Evolutionary conservation across 2,329 filamentous ascomycete species (phyloP), one percentile per base, ranked within the genome.

Genomic region (Calonectria montana): DNA sequence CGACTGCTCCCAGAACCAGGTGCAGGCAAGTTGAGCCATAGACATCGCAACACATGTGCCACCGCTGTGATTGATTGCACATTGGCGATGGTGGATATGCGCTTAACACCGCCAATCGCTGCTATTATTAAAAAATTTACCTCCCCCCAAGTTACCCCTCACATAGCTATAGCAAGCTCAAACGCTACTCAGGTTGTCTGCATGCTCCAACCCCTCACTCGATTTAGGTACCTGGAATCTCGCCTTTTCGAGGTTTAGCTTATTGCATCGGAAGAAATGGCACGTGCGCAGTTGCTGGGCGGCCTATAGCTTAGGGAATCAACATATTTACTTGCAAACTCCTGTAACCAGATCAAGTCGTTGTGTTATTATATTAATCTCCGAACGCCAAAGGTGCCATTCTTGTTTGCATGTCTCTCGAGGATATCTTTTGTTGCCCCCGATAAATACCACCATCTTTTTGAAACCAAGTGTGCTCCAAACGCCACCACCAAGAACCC

Each of bases 381-480:
- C 53, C 62, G n/a, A 66, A 66, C 41, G 61, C 41, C 39, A 45
- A 15, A 45, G 16, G 41, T 65, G 27, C 35, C 63, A 66, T 43
- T 70, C 68, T 66, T 70, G 18, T 43, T 25, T 59, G 29, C 50
- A 41, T 64, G 39, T 43, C 47, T 70, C 63, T 62, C 27, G 45
- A 35, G 68, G 63, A 67, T 70, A 67, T 70, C 68, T 43, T 47
- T 53, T 66, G 39, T 70, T 57, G 63, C 25, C 43, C 37, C 41
- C 59, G 16, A 70, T 53, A 65, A 61, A 18, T 50, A 57, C 70
- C 57, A 59, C 73, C 69, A 29, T 71, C 73, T 73, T 69, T 72
- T 78, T 72, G 67, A 65, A 74, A 71, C 68, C 73, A 69, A 69
- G 59, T 76, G 72, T 78, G 64, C 75, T 71, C 77, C 75, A 66